phyloP scores from a whole-genome alignment of 495 filamentous ascomycete genomes.

The Neurospora sp. region DNA sequence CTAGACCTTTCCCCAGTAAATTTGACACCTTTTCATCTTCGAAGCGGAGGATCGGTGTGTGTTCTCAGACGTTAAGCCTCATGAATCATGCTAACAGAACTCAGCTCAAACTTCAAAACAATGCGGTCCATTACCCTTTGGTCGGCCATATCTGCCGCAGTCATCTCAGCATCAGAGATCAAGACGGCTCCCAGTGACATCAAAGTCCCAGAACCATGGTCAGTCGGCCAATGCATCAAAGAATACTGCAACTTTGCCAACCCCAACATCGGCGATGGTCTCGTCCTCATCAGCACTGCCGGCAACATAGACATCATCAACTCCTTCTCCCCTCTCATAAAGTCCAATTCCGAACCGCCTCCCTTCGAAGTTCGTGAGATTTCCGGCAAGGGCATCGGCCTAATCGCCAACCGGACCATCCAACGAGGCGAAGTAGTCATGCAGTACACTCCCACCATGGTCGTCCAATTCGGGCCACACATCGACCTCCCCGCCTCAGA shows the following conservation, averaged over 20 bases:
- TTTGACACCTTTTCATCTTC: not conserved
- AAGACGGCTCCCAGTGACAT: not conserved
- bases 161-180: not conserved
- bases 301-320: slow-evolving; percentile 16
- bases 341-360: not conserved
- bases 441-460: slow-evolving; percentile 19
- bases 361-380: slow-evolving; percentile 22
- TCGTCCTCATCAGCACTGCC: slow-evolving; percentile 23
- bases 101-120: not conserved
- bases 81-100: not conserved
- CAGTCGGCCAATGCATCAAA: slow-evolving; percentile 26
- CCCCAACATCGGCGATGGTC: slow-evolving; percentile 15
- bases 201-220: slow-evolving; percentile 14
- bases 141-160: not conserved
- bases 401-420: slow-evolving; percentile 31
- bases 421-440: slow-evolving; percentile 29
- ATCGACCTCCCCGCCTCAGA: slow-evolving; percentile 12
- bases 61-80: not conserved
- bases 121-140: not conserved
- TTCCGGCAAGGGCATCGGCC: slow-evolving; percentile 28
- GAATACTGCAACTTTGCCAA: slow-evolving; percentile 29
- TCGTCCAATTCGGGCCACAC: slow-evolving; percentile 22
- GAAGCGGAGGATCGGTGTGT: not conserved
- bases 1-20: not conserved
- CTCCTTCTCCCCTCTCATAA: slow-evolving; percentile 2